phyloP scores from a whole-genome alignment of 306 rosid species.

The Cicer pinnatifidum region DNA sequence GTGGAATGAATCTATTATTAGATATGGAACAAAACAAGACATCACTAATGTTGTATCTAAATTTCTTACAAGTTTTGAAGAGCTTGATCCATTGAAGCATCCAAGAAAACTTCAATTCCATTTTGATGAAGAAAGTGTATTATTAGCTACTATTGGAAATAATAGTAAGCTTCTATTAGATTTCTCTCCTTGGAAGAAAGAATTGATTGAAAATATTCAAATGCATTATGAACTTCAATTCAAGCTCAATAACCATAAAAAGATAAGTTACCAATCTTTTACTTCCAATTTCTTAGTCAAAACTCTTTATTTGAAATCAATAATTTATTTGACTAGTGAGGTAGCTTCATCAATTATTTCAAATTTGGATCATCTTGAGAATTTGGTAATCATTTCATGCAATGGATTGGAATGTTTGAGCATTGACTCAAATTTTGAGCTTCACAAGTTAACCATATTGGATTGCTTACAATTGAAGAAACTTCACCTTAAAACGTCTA shows the following conservation, averaged over 20 bases:
- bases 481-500: slow-evolving; percentile 56
- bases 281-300: slow-evolving; percentile 55
- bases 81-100: slow-evolving; percentile 57
- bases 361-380: slow-evolving; percentile 58
- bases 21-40: slow-evolving; percentile 49
- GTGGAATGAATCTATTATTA: slow-evolving; percentile 58
- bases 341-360: slow-evolving; percentile 61
- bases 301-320: slow-evolving; percentile 69
- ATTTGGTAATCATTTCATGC: slow-evolving; percentile 64
- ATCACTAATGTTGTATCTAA: slow-evolving; percentile 43
- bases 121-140: slow-evolving; percentile 46
- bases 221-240: slow-evolving; percentile 52
- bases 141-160: slow-evolving; percentile 57
- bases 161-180: slow-evolving; percentile 64
- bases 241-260: slow-evolving; percentile 43
- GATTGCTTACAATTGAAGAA: slow-evolving; percentile 64
- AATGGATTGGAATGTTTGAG: slow-evolving; percentile 59
- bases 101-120: slow-evolving; percentile 64
- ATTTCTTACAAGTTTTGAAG: slow-evolving; percentile 53
- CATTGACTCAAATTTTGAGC: slow-evolving; percentile 54
- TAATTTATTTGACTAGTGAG: slow-evolving; percentile 50
- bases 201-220: slow-evolving; percentile 33
- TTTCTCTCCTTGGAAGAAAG: slow-evolving; percentile 53
- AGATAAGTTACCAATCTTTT: slow-evolving; percentile 37
- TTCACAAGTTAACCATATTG: slow-evolving; percentile 56